Conservation (phyloP, 306 rosid genomes). For the Malus sieversii region DNA sequence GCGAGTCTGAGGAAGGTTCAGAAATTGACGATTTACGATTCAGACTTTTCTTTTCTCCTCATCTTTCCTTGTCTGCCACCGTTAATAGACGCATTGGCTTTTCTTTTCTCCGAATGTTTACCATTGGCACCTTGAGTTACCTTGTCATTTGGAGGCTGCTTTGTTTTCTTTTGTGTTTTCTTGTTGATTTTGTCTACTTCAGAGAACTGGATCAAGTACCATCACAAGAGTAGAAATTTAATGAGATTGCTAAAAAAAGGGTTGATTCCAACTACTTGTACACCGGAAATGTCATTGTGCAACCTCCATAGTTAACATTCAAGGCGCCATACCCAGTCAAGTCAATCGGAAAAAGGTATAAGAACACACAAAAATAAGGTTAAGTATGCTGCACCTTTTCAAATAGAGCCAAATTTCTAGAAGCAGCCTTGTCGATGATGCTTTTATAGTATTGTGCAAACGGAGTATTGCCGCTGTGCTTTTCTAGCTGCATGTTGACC, state of each 20-base stretch:
- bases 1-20: constrained; percentile 5
- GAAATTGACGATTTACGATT: not conserved
- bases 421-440: constrained; percentile 63
- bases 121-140: constrained; percentile 12
- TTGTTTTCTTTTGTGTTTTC: constrained; percentile 17
- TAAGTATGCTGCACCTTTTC: constrained; percentile 46
- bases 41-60: constrained; percentile 8
- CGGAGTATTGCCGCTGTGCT: constrained; percentile 39
- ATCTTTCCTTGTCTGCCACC: not conserved
- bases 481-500: constrained; percentile 54
- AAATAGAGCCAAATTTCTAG: constrained; percentile 43
- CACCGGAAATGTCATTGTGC: not conserved
- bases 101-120: constrained; percentile 12
- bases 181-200: constrained; percentile 17
- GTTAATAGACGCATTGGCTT: not conserved
- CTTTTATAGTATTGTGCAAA: constrained; percentile 74
- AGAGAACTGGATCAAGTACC: constrained; percentile 34
- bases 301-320: not conserved
- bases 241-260: not conserved
- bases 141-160: constrained; percentile 16
- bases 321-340: not conserved
- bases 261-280: not conserved
- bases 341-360: not conserved
- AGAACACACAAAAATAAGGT: constrained; percentile 3
- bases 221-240: not conserved